Base-by-base conservation (phyloP, 148 eudicot species). In the Rhododendron williamsianum region DNA sequence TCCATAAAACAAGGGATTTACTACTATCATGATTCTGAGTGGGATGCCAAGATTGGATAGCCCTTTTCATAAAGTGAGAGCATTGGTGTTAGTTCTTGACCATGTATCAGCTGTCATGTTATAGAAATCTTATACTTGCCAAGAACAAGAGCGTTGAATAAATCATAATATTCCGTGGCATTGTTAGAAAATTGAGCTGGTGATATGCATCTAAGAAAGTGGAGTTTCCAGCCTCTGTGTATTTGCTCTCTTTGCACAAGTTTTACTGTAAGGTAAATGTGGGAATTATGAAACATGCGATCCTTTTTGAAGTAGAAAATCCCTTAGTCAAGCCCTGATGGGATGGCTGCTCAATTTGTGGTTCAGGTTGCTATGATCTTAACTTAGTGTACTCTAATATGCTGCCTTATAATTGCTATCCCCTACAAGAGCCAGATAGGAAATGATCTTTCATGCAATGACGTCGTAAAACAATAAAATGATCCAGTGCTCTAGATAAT, bases 181-280 rank as follows among this genome's bases (percentile, higher is more conserved):
- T 13, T 19, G 54, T 30, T 3, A 79, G 60, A 48, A 49, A 27
- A 46, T 13, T 79, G 38, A 79, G 60, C 36, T 79, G 60, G 25
- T 49, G 81, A 27, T 79, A 15, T 23, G 74, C 76, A 41, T 6
- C 43, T 9, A 38, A 82, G 30, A 5, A 19, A 45, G 1, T 25
- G 84, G 84, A 82, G 54, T 82, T 67, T 21, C 76, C 83, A 83
- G 43, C 35, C 45, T 27, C 9, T 65, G 60, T 25, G 65, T 35
- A 80, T 21, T 56, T 81, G 71, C 4, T 81, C 71, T 81, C 48
- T 81, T 18, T 52, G 36, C 43, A 63, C 25, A 15, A 3, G 43
- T 54, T 71, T 69, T 11, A 30, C 38, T 56, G 16, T 65, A 33
- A 45, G 49, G 63, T 23, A 11, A 25, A 27, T 71, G 46, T 45